Evolutionary conservation across 2,329 filamentous ascomycete genomes (phyloP).

Genomic region (Dichotomopilus funicola): DNA sequence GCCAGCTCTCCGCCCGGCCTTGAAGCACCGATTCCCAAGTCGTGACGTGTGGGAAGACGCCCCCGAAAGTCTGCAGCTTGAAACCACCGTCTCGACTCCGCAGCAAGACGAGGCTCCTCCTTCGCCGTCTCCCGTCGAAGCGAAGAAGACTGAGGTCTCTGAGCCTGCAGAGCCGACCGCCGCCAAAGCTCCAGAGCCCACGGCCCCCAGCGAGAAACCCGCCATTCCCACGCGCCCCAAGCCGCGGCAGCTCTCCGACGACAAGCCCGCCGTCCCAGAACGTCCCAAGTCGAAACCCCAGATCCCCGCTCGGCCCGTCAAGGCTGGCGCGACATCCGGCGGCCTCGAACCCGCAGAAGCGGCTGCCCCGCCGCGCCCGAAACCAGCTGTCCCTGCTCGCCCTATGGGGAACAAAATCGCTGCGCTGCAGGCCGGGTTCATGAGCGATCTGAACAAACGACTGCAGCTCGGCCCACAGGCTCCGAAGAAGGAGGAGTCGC

Average conservation of each 20-base stretch:
- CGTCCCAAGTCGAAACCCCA: slow-evolving; percentile 48
- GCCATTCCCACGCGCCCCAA: slow-evolving; percentile 49
- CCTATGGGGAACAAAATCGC: slow-evolving; percentile 83
- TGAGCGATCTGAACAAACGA: slow-evolving; percentile 87
- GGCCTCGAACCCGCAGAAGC: slow-evolving; percentile 33
- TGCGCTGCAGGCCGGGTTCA: slow-evolving; percentile 81
- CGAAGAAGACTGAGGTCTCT: slow-evolving; percentile 56
- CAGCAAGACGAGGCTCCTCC: slow-evolving; percentile 40
- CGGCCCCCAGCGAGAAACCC: slow-evolving; percentile 33
- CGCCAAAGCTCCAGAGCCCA: slow-evolving; percentile 20
- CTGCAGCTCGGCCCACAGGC: slow-evolving; percentile 78
- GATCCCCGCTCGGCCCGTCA: slow-evolving; percentile 57
- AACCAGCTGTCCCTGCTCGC: slow-evolving; percentile 74
- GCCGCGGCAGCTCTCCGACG: slow-evolving; percentile 38
- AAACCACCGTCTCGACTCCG: slow-evolving; percentile 62
- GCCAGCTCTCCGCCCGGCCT: slow-evolving; percentile 43
- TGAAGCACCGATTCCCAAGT: slow-evolving; percentile 75
- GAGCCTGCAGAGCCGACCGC: slow-evolving; percentile 44
- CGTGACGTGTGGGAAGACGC: slow-evolving; percentile 92
- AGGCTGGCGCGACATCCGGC: slow-evolving; percentile 39
- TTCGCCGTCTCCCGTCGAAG: slow-evolving; percentile 33
- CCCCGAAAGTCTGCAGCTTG: slow-evolving; percentile 73
- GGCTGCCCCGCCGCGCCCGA: slow-evolving; percentile 53
- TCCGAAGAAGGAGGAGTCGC: slow-evolving; percentile 61
- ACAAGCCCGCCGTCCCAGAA: slow-evolving; percentile 39